Percentiles rank a stretch among this genome's conserved stretches.
phyloP scores from a whole-genome alignment of 1,284 basidiomycete genomes.

The Cryptococcus amylolentus region DNA sequence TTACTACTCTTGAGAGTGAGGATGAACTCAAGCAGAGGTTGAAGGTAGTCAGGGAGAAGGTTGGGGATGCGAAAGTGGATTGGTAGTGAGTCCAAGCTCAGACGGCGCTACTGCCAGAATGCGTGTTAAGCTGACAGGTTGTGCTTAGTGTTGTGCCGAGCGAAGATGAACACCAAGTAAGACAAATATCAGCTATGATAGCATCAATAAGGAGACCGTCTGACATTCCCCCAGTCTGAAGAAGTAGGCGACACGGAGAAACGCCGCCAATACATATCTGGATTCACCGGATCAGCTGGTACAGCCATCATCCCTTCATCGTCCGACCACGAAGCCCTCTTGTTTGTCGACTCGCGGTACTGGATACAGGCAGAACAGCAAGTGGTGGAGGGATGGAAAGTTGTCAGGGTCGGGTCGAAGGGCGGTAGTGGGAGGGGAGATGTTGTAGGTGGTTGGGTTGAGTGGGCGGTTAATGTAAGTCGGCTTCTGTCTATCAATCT shows the following conservation, averaged over 20 bases:
- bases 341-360: conserved; percentile 85
- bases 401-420: conserved; percentile 63
- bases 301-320: conserved; percentile 68
- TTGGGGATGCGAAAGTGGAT: conserved; percentile 70
- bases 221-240: conserved; percentile 58
- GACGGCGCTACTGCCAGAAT: neutral
- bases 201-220: neutral
- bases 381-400: conserved; percentile 70
- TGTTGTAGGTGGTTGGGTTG: conserved; percentile 67
- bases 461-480: conserved; percentile 63
- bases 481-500: neutral
- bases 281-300: conserved; percentile 85
- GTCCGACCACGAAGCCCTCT: conserved; percentile 55
- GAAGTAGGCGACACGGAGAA: conserved; percentile 77
- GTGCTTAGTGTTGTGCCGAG: conserved; percentile 63
- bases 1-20: conserved; percentile 4
- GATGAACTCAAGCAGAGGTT: conserved; percentile 54
- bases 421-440: conserved; percentile 47
- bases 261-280: conserved; percentile 76
- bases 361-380: conserved; percentile 79
- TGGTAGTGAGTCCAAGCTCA: conserved; percentile 66
- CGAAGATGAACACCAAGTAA: conserved; percentile 74
- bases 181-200: neutral
- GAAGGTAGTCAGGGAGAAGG: conserved; percentile 62
- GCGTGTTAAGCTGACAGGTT: neutral